phyloP scores from a whole-genome alignment of 2,329 filamentous ascomycete genomes.

The Ascochyta viciae-villosae region DNA sequence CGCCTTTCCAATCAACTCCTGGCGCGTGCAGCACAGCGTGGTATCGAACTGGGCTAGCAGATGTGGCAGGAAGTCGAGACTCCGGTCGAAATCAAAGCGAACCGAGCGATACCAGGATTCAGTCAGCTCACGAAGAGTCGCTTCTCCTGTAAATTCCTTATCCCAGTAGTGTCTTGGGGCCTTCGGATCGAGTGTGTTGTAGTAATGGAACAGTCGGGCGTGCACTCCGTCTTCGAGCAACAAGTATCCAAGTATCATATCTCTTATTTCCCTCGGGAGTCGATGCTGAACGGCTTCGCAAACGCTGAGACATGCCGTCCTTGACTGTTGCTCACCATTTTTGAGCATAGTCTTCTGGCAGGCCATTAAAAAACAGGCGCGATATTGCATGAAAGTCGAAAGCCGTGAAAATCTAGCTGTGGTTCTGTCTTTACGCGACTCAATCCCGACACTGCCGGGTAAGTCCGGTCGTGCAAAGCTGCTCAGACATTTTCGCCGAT shows the following conservation, averaged over 20 bases:
- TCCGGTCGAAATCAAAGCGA: slow-evolving; percentile 17
- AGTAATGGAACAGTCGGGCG: slow-evolving; percentile 14
- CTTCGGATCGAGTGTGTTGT: slow-evolving; percentile 15
- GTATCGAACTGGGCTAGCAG: slow-evolving; percentile 12
- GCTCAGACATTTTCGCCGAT: slow-evolving; percentile 13
- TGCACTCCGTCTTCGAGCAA: slow-evolving; percentile 15
- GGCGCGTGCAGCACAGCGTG: slow-evolving; percentile 9
- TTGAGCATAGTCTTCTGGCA: not conserved
- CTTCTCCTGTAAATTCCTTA: slow-evolving; percentile 12
- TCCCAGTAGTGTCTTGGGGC: slow-evolving; percentile 20
- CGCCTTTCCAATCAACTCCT: slow-evolving; percentile 8
- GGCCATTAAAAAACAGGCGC: slow-evolving; percentile 1
- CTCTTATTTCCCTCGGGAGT: slow-evolving; percentile 20
- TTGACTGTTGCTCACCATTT: slow-evolving; percentile 2
- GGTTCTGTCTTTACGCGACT: not conserved
- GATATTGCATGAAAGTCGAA: slow-evolving; percentile 1
- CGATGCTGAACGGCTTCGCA: slow-evolving; percentile 6
- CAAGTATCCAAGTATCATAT: slow-evolving; percentile 18
- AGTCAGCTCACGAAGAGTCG: slow-evolving; percentile 12
- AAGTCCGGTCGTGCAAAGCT: slow-evolving; percentile 7
- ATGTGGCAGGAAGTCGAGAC: slow-evolving; percentile 16
- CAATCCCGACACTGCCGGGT: not conserved
- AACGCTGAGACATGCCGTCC: slow-evolving; percentile 3
- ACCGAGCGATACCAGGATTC: slow-evolving; percentile 14
- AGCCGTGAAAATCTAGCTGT: slow-evolving; percentile 7